Evolutionary conservation across 2,329 filamentous ascomycete genomes (phyloP), one percentile per base, ranked within the genome.

Genomic region (Fusarium goolgardi): DNA sequence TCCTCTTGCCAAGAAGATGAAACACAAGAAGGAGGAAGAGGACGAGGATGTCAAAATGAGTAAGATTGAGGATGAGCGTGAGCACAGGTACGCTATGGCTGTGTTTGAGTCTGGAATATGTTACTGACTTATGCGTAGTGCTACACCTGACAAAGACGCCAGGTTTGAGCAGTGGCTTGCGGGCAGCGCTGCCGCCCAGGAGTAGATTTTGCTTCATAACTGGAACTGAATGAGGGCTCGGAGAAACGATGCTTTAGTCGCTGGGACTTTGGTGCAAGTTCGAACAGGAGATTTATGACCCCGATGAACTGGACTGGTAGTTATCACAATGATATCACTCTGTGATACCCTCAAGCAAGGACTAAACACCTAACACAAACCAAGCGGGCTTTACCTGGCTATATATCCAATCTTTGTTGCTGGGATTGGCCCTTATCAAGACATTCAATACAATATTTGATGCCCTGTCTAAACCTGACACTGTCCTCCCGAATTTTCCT

Each of bases 1-100:
- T 23, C 70, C 76, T 8, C 50, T 47, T 16, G 23, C 55, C 49
- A 78, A 79, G 64, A 77, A 76, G 64, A 45, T 60, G 39, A 80
- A 80, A 74, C 64, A 50, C 23, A 67, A 69, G 27, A 69, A 75
- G 49, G 71, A 73, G 12, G 71, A 74, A 10, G 63, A 67, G 6
- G 13, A 49, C 0, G 34, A 53, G 8, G 34, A 35, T 2, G 25
- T 71, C 56, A 77, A 77, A 57, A 31, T 62, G 13, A 67, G 73
- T 11, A 23, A 55, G 23, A 27, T 15, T 11, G 40, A 54, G 15
- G 31, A 27, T 18, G 50, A 59, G 21, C 67, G 62, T 25, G 63
- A 71, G 35, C 52, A 41, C 53, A 75, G 70, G 73, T 74, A 67
- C 20, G 51, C 40, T 20, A 13, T 18, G 32, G 21, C 15, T 18